Evolutionary conservation across 495 filamentous ascomycete species (phyloP), one percentile per base, ranked within the genome.

Genomic region (Trichoderma orchidacearum): DNA sequence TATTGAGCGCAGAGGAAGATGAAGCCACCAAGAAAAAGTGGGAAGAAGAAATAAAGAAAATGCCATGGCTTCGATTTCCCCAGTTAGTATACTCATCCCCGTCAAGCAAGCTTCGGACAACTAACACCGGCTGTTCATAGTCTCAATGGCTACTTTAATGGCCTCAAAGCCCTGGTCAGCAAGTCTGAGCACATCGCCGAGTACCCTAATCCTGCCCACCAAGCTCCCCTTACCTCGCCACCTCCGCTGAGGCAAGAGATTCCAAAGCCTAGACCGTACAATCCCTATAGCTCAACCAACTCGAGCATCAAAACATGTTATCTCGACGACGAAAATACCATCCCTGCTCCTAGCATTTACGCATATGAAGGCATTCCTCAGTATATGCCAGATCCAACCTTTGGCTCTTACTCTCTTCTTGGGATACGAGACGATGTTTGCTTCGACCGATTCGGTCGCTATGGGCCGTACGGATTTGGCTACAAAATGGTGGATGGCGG

Each of bases 381-480:
- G 57, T 89, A 89, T 2, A 86, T 91, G 66, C 89, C 93, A 8
- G 84, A 90, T 41, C 78, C 88, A 21, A 77, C 85, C 3, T 82
- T 95, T 61, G 93, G 93, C 8, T 90, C 86, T 1, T 84, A 95
- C 65, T 75, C 80, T 3, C 66, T 91, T 32, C 65, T 97, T 9
- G 92, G 87, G 0, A 64, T 96, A 17, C 81, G 81, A 30, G 80
- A 93, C 56, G 86, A 95, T 64, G 75, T 96, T 48, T 98, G 93
- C 70, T 97, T 96, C 68, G 93, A 98, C 58, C 79, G 93, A 1
- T 96, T 88, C 68, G 90, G 93, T 29, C 80, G 91, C 53, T 77
- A 94, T 21, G 94, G 93, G 0, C 85, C 91, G 1, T 98, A 98
- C 63, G 93, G 93, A 0, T 76, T 87, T 32, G 93, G 93, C 34